Conservation (phyloP, 371 early-diverging fungal genomes). For the Dichotomocladium elegans region DNA sequence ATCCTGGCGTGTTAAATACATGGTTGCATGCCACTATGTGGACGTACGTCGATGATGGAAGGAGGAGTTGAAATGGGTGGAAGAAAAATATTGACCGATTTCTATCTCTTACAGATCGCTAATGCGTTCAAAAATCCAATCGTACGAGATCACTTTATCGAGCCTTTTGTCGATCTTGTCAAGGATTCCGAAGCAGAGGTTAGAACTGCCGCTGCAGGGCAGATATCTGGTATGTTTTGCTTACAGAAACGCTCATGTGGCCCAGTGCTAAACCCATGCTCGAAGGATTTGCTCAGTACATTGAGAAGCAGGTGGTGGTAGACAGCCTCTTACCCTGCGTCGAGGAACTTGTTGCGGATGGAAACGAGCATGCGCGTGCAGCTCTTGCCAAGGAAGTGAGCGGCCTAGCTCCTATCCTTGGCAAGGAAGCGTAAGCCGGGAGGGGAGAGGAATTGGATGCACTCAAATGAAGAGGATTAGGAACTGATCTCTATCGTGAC, state of each 20-base stretch:
- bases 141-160: conserved; percentile 69
- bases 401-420: conserved; percentile 91
- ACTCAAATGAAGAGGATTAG: neutral
- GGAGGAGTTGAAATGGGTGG: neutral
- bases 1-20: conserved; percentile 97
- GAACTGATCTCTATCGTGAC: neutral
- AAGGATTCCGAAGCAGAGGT: conserved; percentile 98
- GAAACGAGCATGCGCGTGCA: conserved; percentile 94
- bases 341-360: conserved; percentile 89
- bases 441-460: neutral
- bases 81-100: neutral
- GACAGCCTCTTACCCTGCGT: conserved; percentile 86
- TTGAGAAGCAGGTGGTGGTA: conserved; percentile 76
- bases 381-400: conserved; percentile 94
- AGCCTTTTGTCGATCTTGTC: conserved; percentile 73
- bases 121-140: conserved; percentile 78
- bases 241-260: neutral
- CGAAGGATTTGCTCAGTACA: conserved; percentile 77
- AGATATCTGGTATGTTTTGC: conserved; percentile 68
- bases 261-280: neutral
- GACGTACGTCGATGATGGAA: conserved; percentile 48
- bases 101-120: conserved; percentile 53
- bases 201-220: conserved; percentile 86
- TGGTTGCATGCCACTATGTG: conserved; percentile 95
- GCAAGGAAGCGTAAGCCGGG: conserved; percentile 83